Percentiles rank a stretch among this genome's conserved stretches.
These are phyloP conservation scores for Leptographium galeiforme DNA, from an alignment of 2,329 filamentous ascomycete genomes.

Conservation along the genomic window DNA sequence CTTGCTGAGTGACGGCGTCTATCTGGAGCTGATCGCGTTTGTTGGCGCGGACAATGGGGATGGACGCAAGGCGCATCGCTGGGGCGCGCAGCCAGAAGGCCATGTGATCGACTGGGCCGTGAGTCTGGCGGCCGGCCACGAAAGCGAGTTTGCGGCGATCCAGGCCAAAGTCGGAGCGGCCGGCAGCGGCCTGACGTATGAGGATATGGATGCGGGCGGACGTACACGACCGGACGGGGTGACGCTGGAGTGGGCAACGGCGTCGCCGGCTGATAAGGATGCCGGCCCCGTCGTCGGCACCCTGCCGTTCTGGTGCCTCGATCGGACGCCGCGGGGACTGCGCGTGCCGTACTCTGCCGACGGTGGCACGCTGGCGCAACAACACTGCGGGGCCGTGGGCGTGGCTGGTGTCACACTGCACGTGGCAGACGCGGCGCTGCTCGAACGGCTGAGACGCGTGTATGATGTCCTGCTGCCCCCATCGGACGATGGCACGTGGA, in stretches of 20 bases:
- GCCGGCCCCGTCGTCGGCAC: constrained; percentile 26
- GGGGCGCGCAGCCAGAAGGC: constrained; percentile 38
- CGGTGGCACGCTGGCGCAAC: constrained; percentile 21
- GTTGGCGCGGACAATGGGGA: constrained; percentile 27
- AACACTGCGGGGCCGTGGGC: constrained; percentile 38
- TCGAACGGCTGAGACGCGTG: constrained; percentile 12
- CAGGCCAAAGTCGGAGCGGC: constrained; percentile 22
- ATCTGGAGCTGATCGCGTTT: constrained; percentile 55
- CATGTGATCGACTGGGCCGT: constrained; percentile 48
- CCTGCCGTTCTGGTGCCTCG: constrained; percentile 54
- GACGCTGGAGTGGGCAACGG: constrained; percentile 40
- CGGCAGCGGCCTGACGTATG: constrained; percentile 28
- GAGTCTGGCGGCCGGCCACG: constrained; percentile 20
- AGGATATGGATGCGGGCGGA: constrained; percentile 35
- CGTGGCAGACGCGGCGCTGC: constrained; percentile 14
- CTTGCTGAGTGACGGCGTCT: constrained; percentile 48
- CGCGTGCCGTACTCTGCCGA: constrained; percentile 34
- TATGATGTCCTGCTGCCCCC: constrained; percentile 16
- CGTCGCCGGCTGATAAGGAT: constrained; percentile 25
- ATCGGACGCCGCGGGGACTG: constrained; percentile 41
- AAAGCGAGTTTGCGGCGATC: constrained; percentile 22
- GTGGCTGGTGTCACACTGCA: constrained; percentile 29
- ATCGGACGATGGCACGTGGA: constrained; percentile 2
- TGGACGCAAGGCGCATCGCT: constrained; percentile 37
- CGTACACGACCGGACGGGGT: constrained; percentile 40